Base-by-base conservation (phyloP, 2,329 filamentous ascomycete species). In the Phialophora chinensis region DNA sequence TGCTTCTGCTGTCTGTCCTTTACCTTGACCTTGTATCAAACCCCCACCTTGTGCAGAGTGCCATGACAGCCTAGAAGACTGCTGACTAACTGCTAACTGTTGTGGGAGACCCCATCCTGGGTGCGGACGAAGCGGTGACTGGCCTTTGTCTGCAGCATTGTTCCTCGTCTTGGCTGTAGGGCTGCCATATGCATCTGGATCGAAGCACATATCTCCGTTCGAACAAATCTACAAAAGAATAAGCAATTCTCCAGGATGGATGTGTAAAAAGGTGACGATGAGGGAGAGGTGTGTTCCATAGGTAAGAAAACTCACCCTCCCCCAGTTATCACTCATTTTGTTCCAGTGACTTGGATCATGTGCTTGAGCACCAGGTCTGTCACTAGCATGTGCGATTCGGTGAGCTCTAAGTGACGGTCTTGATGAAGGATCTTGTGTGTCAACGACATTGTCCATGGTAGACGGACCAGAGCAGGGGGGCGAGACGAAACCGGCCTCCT, bases 101-200 rank as follows among this genome's bases (percentile, higher is more conserved):
- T 56, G 31, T 23, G 29, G 31, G n/a, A 59, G 38, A 42, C 23
- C 44, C 64, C 60, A 63, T 4, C 27, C 29, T 29, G 64, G 59
- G 31, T 62, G 20, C 8, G 1, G 5, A 23, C 17, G 4, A 35
- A 54, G 33, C 47, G 10, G 23, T 23, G 38, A 44, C 17, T n/a
- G 14, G 14, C 23, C 44, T 60, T 60, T 31, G 20, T 7, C 8
- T n/a, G 49, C 59, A 7, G 29, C 31, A 31, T 29, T 55, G 23
- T 20, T 5, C 17, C 38, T 33, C 29, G 47, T 49, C n/a, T 52
- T 64, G 14, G 52, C 33, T 3, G 44, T 57, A 12, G 65, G 61
- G 25, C 17, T 38, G 10, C 65, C 65, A 50, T 64, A 64, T 17
- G 50, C 49, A 20, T 57, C 47, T 3, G 65, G 42, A 33, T 67